Base-by-base conservation (phyloP, 1,139 yeast species). In the Dujonia santamariae region DNA sequence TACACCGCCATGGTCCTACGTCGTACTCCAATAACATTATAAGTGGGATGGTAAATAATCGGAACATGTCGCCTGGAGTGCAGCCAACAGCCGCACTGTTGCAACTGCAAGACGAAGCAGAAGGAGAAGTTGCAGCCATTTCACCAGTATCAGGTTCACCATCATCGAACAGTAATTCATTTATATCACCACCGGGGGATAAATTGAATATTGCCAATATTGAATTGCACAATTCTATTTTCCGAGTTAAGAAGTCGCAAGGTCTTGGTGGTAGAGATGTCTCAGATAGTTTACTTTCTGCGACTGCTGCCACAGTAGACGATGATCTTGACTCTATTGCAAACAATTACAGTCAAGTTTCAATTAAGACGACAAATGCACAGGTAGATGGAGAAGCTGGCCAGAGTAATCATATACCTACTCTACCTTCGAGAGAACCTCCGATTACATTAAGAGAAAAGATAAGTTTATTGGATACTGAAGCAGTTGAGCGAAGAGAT, bases 1-100 rank as follows among this genome's bases (percentile, higher is more conserved):
- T 76, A 32, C 78, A 72, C 45, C 59, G 77, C 39, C 53, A 53
- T 22, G 70, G 71, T 0, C 70, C 68, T 4, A 58, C 62, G 14
- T 53, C 62, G 2, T 66, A 63, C 42, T 56, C 70, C 3, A 54
- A 54, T 32, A 59, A 59, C 32, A 47, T 64, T 5, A 53, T 66
- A 21, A 45, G 63, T 8, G 57, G 46, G 37, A 63, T 64, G 67
- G 46, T 60, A 26, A 16, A 27, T 5, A 18, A 17, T 14, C 19
- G n/a, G 21, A 14, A n/a, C 20, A 27, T 7, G 20, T 27, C 30
- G 7, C 30, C 30, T 14, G 26, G 7, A 23, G 13, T 7, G 15
- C 13, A 8, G 6, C 26, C 26, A 23, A 11, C 14, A 12, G 26
- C 26, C 7, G 13, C 14, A 11, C 26, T 12, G 9, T 23, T 7